phyloP scores from a whole-genome alignment of 106 monocot species.

The Allium sativum region DNA sequence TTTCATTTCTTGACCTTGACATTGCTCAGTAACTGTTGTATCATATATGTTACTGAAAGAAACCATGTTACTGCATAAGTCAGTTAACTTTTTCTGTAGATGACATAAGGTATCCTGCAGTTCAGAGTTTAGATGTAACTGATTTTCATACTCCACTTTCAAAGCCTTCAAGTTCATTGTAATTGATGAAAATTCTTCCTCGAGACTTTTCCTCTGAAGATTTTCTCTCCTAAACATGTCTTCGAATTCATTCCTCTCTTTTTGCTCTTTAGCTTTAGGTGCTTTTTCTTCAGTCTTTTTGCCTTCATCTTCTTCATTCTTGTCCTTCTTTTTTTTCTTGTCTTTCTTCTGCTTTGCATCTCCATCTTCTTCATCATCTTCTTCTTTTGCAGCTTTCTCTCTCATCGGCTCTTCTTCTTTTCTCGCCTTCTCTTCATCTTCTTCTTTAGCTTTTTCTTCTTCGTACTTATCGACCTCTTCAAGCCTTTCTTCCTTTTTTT shows the following conservation, averaged over 20 bases:
- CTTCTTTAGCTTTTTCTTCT: too few relatives aligned
- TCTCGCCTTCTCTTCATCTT: too few relatives aligned
- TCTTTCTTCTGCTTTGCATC: too few relatives aligned
- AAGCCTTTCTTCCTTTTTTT: too few relatives aligned
- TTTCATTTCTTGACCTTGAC: slow-evolving; percentile 20
- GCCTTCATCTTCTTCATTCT: too few relatives aligned
- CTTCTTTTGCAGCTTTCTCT: too few relatives aligned
- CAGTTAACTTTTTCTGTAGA: slow-evolving; percentile 32
- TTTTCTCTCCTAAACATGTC: slow-evolving; percentile 48
- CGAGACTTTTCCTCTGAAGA: slow-evolving; percentile 26
- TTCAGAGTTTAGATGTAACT: slow-evolving; percentile 28
- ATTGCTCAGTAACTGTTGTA: slow-evolving; percentile 13
- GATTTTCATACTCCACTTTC: slow-evolving; percentile 30
- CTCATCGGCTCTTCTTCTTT: too few relatives aligned
- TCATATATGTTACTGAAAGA: slow-evolving; percentile 25
- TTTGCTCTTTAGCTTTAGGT: too few relatives aligned
- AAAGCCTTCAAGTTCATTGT: slow-evolving; percentile 31
- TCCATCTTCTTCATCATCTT: too few relatives aligned
- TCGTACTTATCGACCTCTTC: too few relatives aligned
- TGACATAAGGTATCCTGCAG: slow-evolving; percentile 21
- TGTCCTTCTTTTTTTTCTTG: too few relatives aligned
- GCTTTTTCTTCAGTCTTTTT: too few relatives aligned
- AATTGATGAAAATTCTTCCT: slow-evolving; percentile 22
- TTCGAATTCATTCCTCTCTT: slow-evolving; percentile 44
- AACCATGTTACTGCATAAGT: slow-evolving; percentile 20